Evolutionary conservation across 1,284 basidiomycete species (phyloP).

Genomic region (Cystobasidium slooffiae): DNA sequence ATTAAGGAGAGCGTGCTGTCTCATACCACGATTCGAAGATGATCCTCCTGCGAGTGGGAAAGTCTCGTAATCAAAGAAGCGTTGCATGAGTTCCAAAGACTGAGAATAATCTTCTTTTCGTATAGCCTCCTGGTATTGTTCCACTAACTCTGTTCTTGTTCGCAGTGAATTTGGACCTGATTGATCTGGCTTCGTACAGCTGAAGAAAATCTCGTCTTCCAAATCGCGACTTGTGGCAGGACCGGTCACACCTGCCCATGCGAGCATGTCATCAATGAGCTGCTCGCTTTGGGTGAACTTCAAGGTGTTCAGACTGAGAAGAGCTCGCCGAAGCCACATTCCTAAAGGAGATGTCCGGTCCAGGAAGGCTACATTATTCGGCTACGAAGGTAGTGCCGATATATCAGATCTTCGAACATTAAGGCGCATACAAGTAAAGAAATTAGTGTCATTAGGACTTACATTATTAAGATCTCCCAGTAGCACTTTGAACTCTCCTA

Average conservation of each 20-base stretch:
- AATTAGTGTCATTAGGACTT: neutral
- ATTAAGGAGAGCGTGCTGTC: slow-evolving; percentile 41
- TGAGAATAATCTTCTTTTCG: slow-evolving; percentile 33
- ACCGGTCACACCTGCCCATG: neutral
- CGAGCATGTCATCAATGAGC: slow-evolving; percentile 25
- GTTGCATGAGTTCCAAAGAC: slow-evolving; percentile 2
- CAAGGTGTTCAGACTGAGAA: slow-evolving; percentile 38
- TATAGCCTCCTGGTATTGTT: slow-evolving; percentile 13
- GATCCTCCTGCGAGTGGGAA: slow-evolving; percentile 30
- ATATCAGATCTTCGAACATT: neutral
- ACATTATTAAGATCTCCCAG: slow-evolving; percentile 37
- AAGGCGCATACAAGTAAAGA: neutral
- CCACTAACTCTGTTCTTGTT: slow-evolving; percentile 9
- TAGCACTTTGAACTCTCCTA: slow-evolving; percentile 27
- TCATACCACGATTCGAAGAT: slow-evolving; percentile 30
- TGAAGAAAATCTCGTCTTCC: neutral
- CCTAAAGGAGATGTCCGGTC: slow-evolving; percentile 48
- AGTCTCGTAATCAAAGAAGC: slow-evolving; percentile 37
- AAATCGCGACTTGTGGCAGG: neutral
- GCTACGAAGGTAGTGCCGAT: neutral
- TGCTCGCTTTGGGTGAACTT: slow-evolving; percentile 29
- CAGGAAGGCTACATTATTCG: slow-evolving; percentile 39
- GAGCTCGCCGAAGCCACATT: slow-evolving; percentile 45
- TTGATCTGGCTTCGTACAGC: neutral
- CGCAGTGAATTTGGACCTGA: slow-evolving; percentile 3